Percentiles rank a stretch among this genome's conserved stretches.
phyloP scores from a whole-genome alignment of 2,329 filamentous ascomycete genomes.

The Shiraia sp. region DNA sequence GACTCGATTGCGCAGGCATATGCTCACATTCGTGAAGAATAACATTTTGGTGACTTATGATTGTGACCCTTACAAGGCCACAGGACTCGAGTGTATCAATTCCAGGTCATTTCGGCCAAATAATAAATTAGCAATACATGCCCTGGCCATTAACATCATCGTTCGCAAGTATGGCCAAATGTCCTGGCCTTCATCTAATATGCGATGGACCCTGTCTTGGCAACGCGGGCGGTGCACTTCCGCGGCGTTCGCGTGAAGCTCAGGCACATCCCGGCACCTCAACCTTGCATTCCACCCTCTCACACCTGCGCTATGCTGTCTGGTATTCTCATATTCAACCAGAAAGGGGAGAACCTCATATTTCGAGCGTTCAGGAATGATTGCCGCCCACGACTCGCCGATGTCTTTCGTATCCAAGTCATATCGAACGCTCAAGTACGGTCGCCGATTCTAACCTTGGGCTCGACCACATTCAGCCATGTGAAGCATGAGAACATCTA shows the following conservation, averaged over 20 bases:
- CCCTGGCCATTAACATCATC: too few species aligned
- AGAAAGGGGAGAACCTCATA: constrained; percentile 99
- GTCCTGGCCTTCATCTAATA: background rate
- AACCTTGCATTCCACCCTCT: background rate
- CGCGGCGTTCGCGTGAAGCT: background rate
- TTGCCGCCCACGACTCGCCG: constrained; percentile 93
- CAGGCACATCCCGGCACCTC: background rate
- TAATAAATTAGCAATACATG: too few species aligned
- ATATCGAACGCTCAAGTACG: constrained; percentile 98
- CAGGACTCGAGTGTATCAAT: too few species aligned
- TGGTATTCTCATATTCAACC: constrained; percentile 97
- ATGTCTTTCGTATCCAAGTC: constrained; percentile 99
- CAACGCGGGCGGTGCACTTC: background rate
- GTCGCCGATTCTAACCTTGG: constrained; percentile 94
- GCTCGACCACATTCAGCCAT: constrained; percentile 98
- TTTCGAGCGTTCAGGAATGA: constrained; percentile 99
- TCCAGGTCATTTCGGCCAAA: too few species aligned
- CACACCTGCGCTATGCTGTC: constrained; percentile 72
- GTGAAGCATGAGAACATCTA: constrained; percentile 99
- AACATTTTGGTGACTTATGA: too few species aligned
- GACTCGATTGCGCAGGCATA: too few species aligned
- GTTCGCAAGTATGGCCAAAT: background rate
- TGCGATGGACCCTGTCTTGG: constrained; percentile 1
- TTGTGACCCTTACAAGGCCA: too few species aligned
- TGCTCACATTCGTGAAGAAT: too few species aligned